These are phyloP conservation scores for Fusarium pseudonygamai DNA, from an alignment of 2,329 filamentous ascomycete genomes.

Conservation along the genomic window DNA sequence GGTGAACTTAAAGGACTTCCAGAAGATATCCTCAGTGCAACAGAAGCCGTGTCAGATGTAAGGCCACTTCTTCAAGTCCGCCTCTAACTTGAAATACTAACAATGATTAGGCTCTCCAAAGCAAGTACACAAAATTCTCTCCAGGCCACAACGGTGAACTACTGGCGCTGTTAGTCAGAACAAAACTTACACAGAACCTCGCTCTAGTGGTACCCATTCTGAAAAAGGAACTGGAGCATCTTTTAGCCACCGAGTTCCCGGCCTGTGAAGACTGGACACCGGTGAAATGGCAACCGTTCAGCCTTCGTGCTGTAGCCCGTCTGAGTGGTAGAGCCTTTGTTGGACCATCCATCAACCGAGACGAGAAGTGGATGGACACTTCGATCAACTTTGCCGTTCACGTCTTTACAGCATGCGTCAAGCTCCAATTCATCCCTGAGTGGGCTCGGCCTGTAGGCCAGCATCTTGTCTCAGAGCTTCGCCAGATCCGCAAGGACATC, in stretches of 20 bases:
- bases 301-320: conserved; percentile 61
- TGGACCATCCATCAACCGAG: conserved; percentile 59
- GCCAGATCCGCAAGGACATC: conserved; percentile 56
- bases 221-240: conserved; percentile 57
- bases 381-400: conserved; percentile 61
- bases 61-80: background rate
- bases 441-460: conserved; percentile 60
- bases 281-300: conserved; percentile 62
- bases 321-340: conserved; percentile 65
- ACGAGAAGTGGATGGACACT: conserved; percentile 64
- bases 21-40: conserved; percentile 59
- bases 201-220: conserved; percentile 57
- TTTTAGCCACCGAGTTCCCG: conserved; percentile 59
- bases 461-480: conserved; percentile 57
- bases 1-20: conserved; percentile 59
- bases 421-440: conserved; percentile 62
- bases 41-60: conserved; percentile 60
- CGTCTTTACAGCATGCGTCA: conserved; percentile 58
- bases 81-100: background rate
- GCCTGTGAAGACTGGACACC: conserved; percentile 64
- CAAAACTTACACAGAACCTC: conserved; percentile 59
- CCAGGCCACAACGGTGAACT: conserved; percentile 58
- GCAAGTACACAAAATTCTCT: conserved; percentile 61
- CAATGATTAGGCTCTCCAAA: conserved; percentile 55
- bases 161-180: conserved; percentile 55